Conservation (phyloP, 164 flowering plant genomes). For the Aristolochia fimbriata region DNA sequence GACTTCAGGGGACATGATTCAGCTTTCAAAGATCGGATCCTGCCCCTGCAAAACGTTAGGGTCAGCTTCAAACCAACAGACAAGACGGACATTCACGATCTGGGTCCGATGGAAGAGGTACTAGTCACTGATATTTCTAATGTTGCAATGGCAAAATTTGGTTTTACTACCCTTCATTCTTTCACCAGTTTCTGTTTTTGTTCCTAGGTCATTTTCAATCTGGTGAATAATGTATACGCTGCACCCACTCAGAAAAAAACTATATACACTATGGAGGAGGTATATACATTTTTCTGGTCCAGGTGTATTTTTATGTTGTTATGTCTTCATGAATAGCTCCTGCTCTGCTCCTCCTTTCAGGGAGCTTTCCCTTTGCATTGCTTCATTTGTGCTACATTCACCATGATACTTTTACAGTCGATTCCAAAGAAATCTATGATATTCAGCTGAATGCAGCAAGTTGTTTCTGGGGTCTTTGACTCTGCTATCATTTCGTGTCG, state of each 20-base stretch:
- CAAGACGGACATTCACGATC: conserved; percentile 61
- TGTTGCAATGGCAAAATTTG: background rate
- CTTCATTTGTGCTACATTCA: too few species aligned
- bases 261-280: conserved; percentile 68
- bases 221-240: conserved; percentile 47
- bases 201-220: conserved; percentile 43
- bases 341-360: too few species aligned
- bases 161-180: too few species aligned
- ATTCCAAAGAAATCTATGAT: too few species aligned
- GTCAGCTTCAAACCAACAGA: conserved; percentile 78
- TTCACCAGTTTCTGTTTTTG: too few species aligned
- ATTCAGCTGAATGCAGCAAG: too few species aligned
- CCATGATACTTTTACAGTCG: too few species aligned
- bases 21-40: conserved; percentile 68
- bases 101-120: conserved; percentile 87
- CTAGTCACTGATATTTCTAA: background rate
- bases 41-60: conserved; percentile 74
- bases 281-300: conserved; percentile 18
- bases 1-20: conserved; percentile 82
- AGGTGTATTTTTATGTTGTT: background rate
- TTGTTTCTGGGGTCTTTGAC: background rate
- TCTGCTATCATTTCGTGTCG: too few species aligned
- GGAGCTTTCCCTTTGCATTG: too few species aligned
- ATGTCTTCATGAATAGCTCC: too few species aligned
- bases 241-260: conserved; percentile 56